phyloP scores from a whole-genome alignment of 257 asterid species.

The Fraxinus excelsior region DNA sequence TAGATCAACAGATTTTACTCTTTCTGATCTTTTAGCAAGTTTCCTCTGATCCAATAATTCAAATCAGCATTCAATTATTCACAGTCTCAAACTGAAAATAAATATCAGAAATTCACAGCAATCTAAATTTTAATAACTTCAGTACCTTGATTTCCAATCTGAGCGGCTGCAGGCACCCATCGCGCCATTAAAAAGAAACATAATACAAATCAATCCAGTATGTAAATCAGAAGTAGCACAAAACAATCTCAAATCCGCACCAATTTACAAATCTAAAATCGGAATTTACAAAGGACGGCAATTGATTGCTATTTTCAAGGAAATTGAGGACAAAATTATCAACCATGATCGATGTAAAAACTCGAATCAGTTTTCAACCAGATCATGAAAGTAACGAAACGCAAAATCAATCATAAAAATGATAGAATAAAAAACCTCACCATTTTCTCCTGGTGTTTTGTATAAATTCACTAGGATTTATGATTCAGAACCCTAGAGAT shows the following conservation, averaged over 20 bases:
- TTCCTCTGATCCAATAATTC: constrained; percentile 47
- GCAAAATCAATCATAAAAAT: constrained; percentile 25
- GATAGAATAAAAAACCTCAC: constrained; percentile 35
- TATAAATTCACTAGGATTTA: constrained; percentile 23
- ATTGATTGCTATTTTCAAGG: constrained; percentile 16
- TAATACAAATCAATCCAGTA: constrained; percentile 26
- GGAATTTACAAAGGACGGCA: constrained; percentile 9
- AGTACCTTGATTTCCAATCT: constrained; percentile 60
- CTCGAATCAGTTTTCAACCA: constrained; percentile 16
- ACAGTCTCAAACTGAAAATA: constrained; percentile 10
- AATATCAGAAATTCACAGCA: constrained; percentile 1
- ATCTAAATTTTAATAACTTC: constrained; percentile 11
- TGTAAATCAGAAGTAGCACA: constrained; percentile 35
- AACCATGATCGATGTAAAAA: constrained; percentile 11
- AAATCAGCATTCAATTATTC: constrained; percentile 32
- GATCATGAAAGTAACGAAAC: constrained; percentile 35
- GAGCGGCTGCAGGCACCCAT: constrained; percentile 50
- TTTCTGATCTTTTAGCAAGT: constrained; percentile 69
- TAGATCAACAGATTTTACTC: constrained; percentile 70
- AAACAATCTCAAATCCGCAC: constrained; percentile 24
- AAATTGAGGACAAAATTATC: constrained; percentile 20
- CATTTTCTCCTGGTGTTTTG: constrained; percentile 30
- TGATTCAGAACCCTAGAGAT: constrained; percentile 34
- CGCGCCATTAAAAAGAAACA: constrained; percentile 20
- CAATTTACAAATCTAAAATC: constrained; percentile 21